Conservation (phyloP, 106 monocot species). For the Narthecium ossifragum region DNA sequence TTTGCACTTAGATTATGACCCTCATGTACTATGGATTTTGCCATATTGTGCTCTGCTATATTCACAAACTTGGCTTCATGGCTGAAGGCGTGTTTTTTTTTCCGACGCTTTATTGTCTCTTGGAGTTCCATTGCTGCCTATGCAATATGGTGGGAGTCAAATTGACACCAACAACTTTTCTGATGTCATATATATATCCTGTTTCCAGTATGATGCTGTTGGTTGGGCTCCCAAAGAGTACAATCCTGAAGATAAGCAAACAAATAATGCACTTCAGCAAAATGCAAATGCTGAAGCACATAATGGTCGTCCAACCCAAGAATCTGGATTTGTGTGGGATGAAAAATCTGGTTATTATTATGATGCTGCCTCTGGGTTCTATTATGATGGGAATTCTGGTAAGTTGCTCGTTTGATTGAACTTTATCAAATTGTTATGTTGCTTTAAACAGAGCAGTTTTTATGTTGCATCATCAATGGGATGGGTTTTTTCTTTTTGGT, state of each 20-base stretch:
- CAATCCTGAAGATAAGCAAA: constrained; percentile 74
- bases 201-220: constrained; percentile 82
- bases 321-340: constrained; percentile 99
- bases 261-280: constrained; percentile 25
- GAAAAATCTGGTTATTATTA: constrained; percentile 99
- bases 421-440: no score
- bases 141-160: no score
- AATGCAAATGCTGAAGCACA: constrained; percentile 33
- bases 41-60: no score
- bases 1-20: no score
- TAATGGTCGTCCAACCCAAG: constrained; percentile 38
- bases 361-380: constrained; percentile 98
- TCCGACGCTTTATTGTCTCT: no score
- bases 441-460: no score
- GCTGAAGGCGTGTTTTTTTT: no score
- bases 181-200: neutral
- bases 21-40: no score
- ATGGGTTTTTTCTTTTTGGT: no score
- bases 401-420: constrained; percentile 4
- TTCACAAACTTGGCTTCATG: no score
- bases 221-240: constrained; percentile 99
- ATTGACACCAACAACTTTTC: no score
- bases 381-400: constrained; percentile 99
- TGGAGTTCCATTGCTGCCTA: no score
- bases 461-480: neutral